Base-by-base conservation (phyloP, 805 yeast genomes). In the Kluyveromyces lactis region DNA sequence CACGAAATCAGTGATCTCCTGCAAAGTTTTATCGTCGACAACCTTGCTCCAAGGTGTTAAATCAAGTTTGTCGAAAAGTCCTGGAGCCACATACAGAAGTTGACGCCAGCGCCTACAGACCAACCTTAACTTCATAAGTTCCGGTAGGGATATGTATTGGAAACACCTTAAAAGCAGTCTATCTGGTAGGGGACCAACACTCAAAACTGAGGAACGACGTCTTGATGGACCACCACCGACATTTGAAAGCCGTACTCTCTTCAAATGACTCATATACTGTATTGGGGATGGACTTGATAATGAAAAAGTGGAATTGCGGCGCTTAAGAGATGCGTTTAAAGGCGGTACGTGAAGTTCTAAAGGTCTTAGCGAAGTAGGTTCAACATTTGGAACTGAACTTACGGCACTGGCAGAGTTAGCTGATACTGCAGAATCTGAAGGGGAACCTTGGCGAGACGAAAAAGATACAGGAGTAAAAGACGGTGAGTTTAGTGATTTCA, bases 71-170 rank as follows among this genome's bases (percentile, higher is more conserved):
- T 64, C 66, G 49, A 72, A 73, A 26, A 81, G 63, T 15, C 66
- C 69, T 1, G 77, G 73, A 0, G 83, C 76, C 24, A 73, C 68
- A 42, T 71, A 72, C 13, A 81, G 58, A 26, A 83, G 58, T 46
- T 78, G 83, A 49, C 80, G 68, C 89, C 90, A 83, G 47, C 80
- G 69, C 43, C 72, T 64, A 55, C 82, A 75, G 28, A 81, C 78
- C 3, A 68, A 48, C 40, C 81, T 64, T 45, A 76, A 48, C 48
- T 68, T 72, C 82, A 81, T 76, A 42, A 79, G 58, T n/a, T 70
- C 72, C 1, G 77, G 79, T 21, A 83, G 62, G 7, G 72, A 66
- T 33, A 81, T 55, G 42, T 63, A 63, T 30, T 68, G 68, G 46
- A 83, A 79, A 1, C 79, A 70, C 42, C 63, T 62, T 19, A 79